Evolutionary conservation across 2,329 filamentous ascomycete genomes (phyloP).

Genomic region (Colletotrichum musicola): DNA sequence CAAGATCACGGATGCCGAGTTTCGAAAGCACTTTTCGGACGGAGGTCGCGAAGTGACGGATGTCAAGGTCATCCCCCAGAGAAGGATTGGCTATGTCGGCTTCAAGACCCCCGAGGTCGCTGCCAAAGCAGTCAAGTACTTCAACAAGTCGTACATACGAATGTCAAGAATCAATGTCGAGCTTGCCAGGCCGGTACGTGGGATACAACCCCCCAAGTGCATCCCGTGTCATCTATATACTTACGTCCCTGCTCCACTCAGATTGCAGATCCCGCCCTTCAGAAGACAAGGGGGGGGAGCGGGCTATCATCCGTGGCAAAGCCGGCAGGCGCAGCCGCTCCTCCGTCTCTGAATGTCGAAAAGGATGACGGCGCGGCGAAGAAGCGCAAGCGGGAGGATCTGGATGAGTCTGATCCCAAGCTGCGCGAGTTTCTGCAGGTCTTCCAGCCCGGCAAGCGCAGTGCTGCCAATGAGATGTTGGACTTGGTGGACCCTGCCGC

Average conservation of each 20-base stretch:
- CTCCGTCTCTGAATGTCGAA: constrained; percentile 40
- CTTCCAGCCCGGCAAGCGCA: constrained; percentile 73
- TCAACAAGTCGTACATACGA: constrained; percentile 94
- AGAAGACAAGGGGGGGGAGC: constrained; percentile 42
- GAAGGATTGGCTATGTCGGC: constrained; percentile 95
- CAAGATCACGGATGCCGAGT: constrained; percentile 84
- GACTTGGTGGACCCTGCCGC: constrained; percentile 35
- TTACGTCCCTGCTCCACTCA: constrained; percentile 35
- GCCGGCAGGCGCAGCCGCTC: constrained; percentile 33
- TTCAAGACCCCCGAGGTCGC: constrained; percentile 89
- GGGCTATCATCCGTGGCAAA: constrained; percentile 21
- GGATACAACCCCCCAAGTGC: not conserved
- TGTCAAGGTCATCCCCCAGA: constrained; percentile 88
- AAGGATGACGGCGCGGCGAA: constrained; percentile 52
- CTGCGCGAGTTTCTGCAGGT: constrained; percentile 87
- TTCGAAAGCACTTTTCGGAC: constrained; percentile 87
- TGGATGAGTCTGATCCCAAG: constrained; percentile 78
- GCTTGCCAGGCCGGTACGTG: constrained; percentile 75
- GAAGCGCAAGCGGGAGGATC: constrained; percentile 76
- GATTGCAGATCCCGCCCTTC: constrained; percentile 58
- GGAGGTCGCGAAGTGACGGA: constrained; percentile 85
- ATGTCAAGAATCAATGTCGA: constrained; percentile 96
- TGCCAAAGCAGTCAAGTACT: constrained; percentile 88
- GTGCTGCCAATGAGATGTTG: constrained; percentile 42
- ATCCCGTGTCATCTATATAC: constrained; percentile 10